Evolutionary conservation across 1,284 basidiomycete species (phyloP), one percentile per base, ranked within the genome.

Genomic region (Caloboletus inedulis): DNA sequence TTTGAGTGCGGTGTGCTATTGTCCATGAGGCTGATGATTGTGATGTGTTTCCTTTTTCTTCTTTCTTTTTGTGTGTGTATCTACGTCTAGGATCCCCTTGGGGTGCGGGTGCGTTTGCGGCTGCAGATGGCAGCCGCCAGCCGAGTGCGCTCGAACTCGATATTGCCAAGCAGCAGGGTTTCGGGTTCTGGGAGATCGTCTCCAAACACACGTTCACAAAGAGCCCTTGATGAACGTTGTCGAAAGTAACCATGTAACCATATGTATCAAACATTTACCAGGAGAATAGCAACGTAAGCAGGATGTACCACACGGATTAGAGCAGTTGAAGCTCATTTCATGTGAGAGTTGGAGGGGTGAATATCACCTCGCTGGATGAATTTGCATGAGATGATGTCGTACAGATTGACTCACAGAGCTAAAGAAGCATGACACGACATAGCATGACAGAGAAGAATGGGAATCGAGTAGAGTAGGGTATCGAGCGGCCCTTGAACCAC

Each of bases 61-160:
- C 13, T 27, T 14, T 18, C 7, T 37, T 16, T 18, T 6, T 6
- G 16, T 6, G 2, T 27, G 19, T n/a, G n/a, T n/a, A n/a, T n/a
- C n/a, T n/a, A n/a, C 6, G 10, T 27, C 12, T 33, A 69, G 68
- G 69, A 27, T 70, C 66, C 18, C 72, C 72, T 39, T 77, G 69
- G 73, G 77, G 76, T 44, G 76, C 77, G 14, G 76, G 75, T 14
- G 73, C 74, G 33, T 68, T 76, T 54, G 77, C 79, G 7, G 71
- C 62, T 50, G 60, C 64, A n/a, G 75, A 80, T 59, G 81, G 81
- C 19, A 72, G 69, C 37, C 73, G 77, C 52, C 69, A 73, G 60
- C 75, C 82, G 16, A 69, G 66, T 40, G 64, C 61, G 18, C 71
- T 74, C 53, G 81, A 84, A 59, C 68, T 76, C 43, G 69, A 71